phyloP scores from a whole-genome alignment of 208 protist genomes.

The Crithidia expoeki region DNA sequence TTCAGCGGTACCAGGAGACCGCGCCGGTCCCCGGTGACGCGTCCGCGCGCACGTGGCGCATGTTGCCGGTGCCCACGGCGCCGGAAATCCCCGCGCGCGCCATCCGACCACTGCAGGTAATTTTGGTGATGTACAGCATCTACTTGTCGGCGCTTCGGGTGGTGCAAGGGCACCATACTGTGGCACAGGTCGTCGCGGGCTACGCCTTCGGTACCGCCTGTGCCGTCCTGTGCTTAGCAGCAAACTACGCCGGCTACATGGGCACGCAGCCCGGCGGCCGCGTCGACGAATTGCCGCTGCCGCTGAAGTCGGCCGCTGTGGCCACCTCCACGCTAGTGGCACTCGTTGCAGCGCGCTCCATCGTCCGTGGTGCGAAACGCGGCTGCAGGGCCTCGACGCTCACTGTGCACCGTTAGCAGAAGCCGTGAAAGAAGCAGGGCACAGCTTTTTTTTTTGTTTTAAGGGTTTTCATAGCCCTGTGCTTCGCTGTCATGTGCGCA shows the following conservation, averaged over 20 bases:
- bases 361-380: conserved; percentile 4
- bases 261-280: conserved; percentile 36
- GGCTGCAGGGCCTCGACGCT: background rate
- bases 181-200: conserved; percentile 52
- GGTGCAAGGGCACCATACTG: conserved; percentile 49
- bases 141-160: conserved; percentile 49
- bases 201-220: conserved; percentile 34
- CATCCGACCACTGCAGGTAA: conserved; percentile 28
- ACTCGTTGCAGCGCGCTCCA: background rate
- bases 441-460: background rate
- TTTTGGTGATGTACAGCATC: conserved; percentile 39
- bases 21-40: background rate
- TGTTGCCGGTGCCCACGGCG: background rate
- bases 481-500: no score
- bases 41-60: background rate
- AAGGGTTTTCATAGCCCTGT: no score
- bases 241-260: conserved; percentile 44
- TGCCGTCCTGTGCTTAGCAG: conserved; percentile 21
- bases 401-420: background rate
- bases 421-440: background rate
- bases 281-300: conserved; percentile 42
- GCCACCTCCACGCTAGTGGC: conserved; percentile 22
- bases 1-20: conserved; percentile 21
- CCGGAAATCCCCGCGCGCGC: background rate
- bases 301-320: conserved; percentile 25